Conservation (phyloP, 495 filamentous ascomycete genomes). For the Lichina pygmaea region DNA sequence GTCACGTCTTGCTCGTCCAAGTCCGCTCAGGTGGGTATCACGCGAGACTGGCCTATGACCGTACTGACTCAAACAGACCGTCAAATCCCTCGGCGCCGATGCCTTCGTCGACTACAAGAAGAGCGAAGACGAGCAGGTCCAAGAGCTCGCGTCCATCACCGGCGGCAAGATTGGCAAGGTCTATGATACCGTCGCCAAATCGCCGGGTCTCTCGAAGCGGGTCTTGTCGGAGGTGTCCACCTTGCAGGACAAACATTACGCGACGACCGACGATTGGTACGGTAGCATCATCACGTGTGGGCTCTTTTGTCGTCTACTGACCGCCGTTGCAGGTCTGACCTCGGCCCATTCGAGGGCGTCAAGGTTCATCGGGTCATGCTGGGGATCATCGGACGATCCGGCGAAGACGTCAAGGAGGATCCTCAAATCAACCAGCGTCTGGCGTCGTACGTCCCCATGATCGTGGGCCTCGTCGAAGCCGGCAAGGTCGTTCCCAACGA, state of each 20-base stretch:
- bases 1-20: constrained; percentile 15
- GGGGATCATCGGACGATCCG: background rate
- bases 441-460: background rate
- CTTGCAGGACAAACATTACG: constrained; percentile 11
- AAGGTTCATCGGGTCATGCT: background rate
- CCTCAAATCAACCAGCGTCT: too few species aligned
- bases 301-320: too few species aligned
- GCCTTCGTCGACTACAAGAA: constrained; percentile 15
- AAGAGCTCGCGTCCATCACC: constrained; percentile 13
- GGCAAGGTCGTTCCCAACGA: background rate
- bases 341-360: background rate
- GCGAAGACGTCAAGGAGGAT: too few species aligned
- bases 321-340: background rate
- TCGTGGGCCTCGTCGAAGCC: background rate
- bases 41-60: background rate
- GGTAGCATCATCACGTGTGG: background rate
- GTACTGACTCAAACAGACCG: constrained; percentile 2
- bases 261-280: constrained; percentile 19
- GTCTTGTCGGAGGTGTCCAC: constrained; percentile 9
- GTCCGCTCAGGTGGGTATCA: constrained; percentile 8
- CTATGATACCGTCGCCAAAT: constrained; percentile 15
- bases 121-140: constrained; percentile 11
- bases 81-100: constrained; percentile 14
- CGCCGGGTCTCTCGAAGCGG: constrained; percentile 10
- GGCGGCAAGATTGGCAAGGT: constrained; percentile 13